phyloP scores from a whole-genome alignment of 1,284 basidiomycete species.

The Phellinidium pouzarii region DNA sequence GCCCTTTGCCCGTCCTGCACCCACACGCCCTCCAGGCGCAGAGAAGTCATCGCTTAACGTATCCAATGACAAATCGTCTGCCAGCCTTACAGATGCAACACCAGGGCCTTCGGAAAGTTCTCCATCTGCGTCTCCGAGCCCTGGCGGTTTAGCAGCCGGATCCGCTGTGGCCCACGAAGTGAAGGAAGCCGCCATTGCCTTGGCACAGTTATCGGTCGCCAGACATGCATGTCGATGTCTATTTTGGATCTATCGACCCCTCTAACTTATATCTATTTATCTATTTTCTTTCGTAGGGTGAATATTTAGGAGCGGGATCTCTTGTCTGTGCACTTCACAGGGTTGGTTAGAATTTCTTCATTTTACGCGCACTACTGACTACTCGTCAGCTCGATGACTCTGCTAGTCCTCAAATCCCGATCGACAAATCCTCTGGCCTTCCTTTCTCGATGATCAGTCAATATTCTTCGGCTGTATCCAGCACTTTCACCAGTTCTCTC shows the following conservation, averaged over 20 bases:
- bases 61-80: background rate
- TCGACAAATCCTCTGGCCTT: constrained; percentile 7
- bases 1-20: constrained; percentile 41
- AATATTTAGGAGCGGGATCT: constrained; percentile 28
- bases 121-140: background rate
- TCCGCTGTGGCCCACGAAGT: constrained; percentile 25
- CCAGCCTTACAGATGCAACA: background rate
- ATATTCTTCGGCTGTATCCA: constrained; percentile 19
- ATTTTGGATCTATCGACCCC: background rate
- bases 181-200: constrained; percentile 27
- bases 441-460: constrained; percentile 9
- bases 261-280: background rate
- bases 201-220: constrained; percentile 29
- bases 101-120: background rate
- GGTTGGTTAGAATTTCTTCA: constrained; percentile 16
- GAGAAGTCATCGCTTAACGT: constrained; percentile 5
- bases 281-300: constrained; percentile 19
- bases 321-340: constrained; percentile 28
- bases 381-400: constrained; percentile 24
- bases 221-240: constrained; percentile 4
- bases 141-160: constrained; percentile 14
- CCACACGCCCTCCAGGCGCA: constrained; percentile 36
- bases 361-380: background rate
- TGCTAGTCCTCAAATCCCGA: constrained; percentile 20
- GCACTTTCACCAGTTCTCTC: constrained; percentile 28